Evolutionary conservation across 768 basidiomycete genomes (phyloP).

Genomic region (Suillus americanus): DNA sequence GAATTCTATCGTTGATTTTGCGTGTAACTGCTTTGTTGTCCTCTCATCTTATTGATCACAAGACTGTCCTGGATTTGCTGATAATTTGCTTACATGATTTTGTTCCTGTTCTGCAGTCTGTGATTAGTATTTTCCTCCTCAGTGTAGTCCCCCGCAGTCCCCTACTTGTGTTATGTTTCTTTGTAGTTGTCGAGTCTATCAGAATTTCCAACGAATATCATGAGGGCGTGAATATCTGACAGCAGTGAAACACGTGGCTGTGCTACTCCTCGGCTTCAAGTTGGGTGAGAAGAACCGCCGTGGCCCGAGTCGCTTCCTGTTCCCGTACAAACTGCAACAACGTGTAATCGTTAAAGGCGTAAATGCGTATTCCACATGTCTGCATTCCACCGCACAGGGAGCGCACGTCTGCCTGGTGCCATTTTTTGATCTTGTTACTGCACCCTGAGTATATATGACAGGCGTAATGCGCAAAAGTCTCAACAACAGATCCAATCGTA

Average conservation of each 20-base stretch:
- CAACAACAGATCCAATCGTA: slow-evolving; percentile 3
- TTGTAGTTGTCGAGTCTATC: neutral
- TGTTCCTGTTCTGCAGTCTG: neutral
- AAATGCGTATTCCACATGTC: slow-evolving; percentile 33
- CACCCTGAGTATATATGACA: slow-evolving; percentile 1
- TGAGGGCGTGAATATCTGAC: neutral
- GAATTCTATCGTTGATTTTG: neutral
- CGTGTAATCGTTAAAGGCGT: slow-evolving; percentile 7
- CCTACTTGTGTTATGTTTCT: neutral
- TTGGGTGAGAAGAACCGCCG: neutral
- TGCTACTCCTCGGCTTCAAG: slow-evolving; percentile 7
- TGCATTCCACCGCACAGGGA: neutral
- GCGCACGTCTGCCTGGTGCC: slow-evolving; percentile 6
- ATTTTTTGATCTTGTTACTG: neutral
- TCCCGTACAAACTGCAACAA: slow-evolving; percentile 7
- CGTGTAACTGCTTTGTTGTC: neutral
- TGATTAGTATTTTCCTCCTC: neutral
- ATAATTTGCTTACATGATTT: neutral
- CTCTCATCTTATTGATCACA: neutral
- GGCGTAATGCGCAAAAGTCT: slow-evolving; percentile 3
- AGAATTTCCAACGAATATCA: neutral
- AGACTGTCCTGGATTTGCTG: neutral
- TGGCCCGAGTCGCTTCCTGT: neutral
- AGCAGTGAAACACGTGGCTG: slow-evolving; percentile 4
- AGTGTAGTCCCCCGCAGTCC: neutral